Evolutionary conservation across 768 basidiomycete species (phyloP), one percentile per base, ranked within the genome.

Genomic region (Mycena rebaudengoi): DNA sequence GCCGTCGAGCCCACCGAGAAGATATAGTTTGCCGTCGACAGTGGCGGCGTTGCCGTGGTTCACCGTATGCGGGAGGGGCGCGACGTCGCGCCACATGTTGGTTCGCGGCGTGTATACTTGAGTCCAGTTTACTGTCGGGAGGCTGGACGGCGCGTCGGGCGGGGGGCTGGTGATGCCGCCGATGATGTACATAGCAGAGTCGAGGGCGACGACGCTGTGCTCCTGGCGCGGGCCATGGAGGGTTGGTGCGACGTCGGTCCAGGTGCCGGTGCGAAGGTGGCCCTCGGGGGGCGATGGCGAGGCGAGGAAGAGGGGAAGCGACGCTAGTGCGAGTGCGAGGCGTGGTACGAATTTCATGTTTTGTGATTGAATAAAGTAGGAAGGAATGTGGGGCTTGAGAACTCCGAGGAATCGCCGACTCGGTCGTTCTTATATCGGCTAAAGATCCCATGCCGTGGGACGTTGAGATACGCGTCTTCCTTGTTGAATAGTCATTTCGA

Each of bases 321-420:
- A 26, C 45, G 45, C 6, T 48, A 48, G 45, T 48, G 45, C 45
- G 45, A 48, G 45, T 28, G 14, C 45, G 45, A 48, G 45, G 45
- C 20, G 45, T 48, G 45, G 45, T 48, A 48, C 45, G 45, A 48
- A 48, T 48, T 48, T 48, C 45, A 48, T 48, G 45, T 48, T 48
- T 48, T 48, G 28, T 28, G 28, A 25, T 48, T 48, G 45, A 48
- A 48, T 48, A 48, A 48, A 48, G 45, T 48, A 28, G 28, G 45
- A 45, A 48, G 45, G 45, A 48, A 48, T 48, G 45, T 48, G 45
- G 45, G 45, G 14, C 45, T 48, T 48, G 45, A n/a, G 45, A 48
- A 16, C 14, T 48, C 26, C 14, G 45, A 48, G 28, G 45, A 48
- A 48, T 48, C 45, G n/a, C n/a, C n/a, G n/a, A n/a, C n/a, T n/a